Conservation (phyloP, 169 alveolate species). For the Cryptosporidium meleagridis region DNA sequence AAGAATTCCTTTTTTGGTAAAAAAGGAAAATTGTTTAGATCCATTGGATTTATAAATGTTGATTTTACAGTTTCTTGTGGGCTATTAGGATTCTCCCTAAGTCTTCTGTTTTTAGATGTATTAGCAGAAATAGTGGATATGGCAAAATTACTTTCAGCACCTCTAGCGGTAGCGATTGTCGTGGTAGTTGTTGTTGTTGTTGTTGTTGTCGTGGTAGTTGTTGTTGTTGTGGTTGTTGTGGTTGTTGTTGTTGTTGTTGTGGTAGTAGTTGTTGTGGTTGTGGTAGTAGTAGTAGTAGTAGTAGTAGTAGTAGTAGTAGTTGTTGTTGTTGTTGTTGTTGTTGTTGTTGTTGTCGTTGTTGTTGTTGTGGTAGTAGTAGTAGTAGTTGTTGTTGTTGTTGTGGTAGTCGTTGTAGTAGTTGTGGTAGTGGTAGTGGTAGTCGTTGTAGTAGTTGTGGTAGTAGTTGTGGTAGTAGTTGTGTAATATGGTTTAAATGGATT, state of each 20-base stretch:
- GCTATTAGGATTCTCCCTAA: background rate
- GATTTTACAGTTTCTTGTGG: background rate
- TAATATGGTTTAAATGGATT: background rate
- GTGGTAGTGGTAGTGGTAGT: background rate
- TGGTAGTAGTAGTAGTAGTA: slow-evolving; percentile 39
- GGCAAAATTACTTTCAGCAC: slow-evolving; percentile 56
- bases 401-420: background rate
- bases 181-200: background rate
- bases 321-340: slow-evolving; percentile 11
- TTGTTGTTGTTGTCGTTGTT: slow-evolving; percentile 4
- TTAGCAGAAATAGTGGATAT: slow-evolving; percentile 6
- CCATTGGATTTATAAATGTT: slow-evolving; percentile 42
- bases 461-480: background rate
- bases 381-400: background rate
- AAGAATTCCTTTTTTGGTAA: slow-evolving; percentile 20
- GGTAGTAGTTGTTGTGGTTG: slow-evolving; percentile 31
- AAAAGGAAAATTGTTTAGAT: slow-evolving; percentile 4
- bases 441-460: background rate
- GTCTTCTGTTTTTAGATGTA: background rate
- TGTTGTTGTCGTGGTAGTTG: background rate
- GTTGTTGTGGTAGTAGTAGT: slow-evolving; percentile 24
- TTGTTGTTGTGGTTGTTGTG: slow-evolving; percentile 20
- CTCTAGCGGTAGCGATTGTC: slow-evolving; percentile 9
- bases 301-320: slow-evolving; percentile 57
- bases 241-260: slow-evolving; percentile 32